phyloP scores from a whole-genome alignment of 2,329 filamentous ascomycete genomes.

The Colletotrichum abscissum region DNA sequence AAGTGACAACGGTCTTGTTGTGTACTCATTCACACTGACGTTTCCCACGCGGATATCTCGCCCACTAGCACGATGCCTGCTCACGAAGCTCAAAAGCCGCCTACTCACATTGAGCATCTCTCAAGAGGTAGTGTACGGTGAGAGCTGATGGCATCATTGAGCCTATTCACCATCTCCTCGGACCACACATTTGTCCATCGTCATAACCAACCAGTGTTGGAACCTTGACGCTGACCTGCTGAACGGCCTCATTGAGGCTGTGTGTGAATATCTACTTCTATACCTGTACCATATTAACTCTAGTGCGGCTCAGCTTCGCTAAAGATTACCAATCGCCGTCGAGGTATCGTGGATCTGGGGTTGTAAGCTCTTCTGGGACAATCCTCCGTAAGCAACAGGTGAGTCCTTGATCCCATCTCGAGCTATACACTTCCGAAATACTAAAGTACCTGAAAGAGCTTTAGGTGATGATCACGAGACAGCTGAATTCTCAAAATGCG shows the following conservation, averaged over 20 bases:
- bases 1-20: conserved; percentile 8
- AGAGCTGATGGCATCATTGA: background rate
- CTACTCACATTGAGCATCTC: background rate
- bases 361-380: background rate
- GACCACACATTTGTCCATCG: background rate
- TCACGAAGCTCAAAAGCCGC: background rate
- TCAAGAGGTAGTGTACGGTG: background rate
- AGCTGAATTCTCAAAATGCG: background rate
- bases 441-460: background rate
- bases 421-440: background rate
- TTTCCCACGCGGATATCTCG: background rate
- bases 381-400: background rate
- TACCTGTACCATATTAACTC: background rate
- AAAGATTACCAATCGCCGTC: background rate
- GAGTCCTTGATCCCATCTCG: background rate
- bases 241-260: conserved; percentile 22
- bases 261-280: conserved; percentile 30
- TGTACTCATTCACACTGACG: conserved; percentile 6
- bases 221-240: background rate
- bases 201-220: background rate
- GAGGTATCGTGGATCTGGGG: background rate
- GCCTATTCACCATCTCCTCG: background rate
- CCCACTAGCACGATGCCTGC: conserved; percentile 5
- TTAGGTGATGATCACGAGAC: background rate
- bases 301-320: background rate